Evolutionary conservation across 2,329 filamentous ascomycete species (phyloP).

Genomic region (Arthrobotrys pseudoclavata): DNA sequence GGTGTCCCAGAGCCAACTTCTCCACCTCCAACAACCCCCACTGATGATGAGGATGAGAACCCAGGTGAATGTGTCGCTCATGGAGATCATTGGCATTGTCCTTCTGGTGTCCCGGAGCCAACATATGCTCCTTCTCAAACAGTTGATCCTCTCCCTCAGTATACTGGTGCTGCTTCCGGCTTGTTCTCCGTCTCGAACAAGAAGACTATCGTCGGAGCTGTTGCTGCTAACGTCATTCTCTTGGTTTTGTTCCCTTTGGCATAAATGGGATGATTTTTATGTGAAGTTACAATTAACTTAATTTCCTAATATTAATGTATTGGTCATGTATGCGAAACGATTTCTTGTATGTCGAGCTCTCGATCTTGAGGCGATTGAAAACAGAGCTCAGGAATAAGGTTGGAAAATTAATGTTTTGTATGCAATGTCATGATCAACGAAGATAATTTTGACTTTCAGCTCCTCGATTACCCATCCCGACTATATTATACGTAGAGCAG

Average conservation of each 20-base stretch:
- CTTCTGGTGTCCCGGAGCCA: conserved; percentile 6
- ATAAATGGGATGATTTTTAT: not conserved
- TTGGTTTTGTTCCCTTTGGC: conserved; percentile 9
- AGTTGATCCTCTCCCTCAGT: conserved; percentile 6
- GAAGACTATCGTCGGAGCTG: conserved; percentile 7
- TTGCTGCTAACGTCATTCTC: conserved; percentile 8
- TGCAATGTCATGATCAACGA: not conserved
- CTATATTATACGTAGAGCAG: too few relatives aligned
- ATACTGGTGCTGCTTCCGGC: conserved; percentile 8
- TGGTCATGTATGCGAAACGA: conserved; percentile 4
- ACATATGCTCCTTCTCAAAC: conserved; percentile 10
- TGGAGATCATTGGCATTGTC: conserved; percentile 26
- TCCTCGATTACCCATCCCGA: too few relatives aligned
- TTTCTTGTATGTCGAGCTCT: not conserved
- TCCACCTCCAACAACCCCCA: not conserved
- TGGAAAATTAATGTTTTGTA: not conserved
- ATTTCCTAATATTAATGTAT: conserved; percentile 12
- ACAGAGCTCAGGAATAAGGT: not conserved
- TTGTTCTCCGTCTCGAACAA: conserved; percentile 1
- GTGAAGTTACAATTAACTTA: not conserved
- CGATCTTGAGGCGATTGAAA: not conserved
- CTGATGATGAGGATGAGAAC: not conserved
- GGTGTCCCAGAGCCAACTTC: conserved; percentile 11
- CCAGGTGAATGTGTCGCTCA: conserved; percentile 11
- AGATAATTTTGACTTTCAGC: not conserved